These are phyloP conservation scores for Arthrinium puccinioides DNA, from an alignment of 2,329 filamentous ascomycete genomes.

Conservation along the genomic window DNA sequence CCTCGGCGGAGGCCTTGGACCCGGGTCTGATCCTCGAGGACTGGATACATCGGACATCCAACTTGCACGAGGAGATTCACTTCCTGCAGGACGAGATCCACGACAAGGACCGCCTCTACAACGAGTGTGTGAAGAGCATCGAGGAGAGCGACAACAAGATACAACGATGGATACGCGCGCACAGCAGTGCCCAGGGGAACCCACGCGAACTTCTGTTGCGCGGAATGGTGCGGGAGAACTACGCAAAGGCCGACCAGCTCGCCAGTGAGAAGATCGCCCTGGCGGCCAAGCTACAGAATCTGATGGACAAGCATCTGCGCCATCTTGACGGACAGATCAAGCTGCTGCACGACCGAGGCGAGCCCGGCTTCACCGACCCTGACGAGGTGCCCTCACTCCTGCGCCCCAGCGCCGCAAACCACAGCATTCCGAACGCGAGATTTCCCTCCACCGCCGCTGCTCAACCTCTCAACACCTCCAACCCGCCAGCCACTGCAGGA, in stretches of 20 bases:
- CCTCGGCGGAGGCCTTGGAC: slow-evolving; percentile 50
- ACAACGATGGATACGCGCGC: slow-evolving; percentile 73
- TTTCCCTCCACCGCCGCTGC: slow-evolving; percentile 21
- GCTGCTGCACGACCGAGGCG: slow-evolving; percentile 50
- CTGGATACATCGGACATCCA: slow-evolving; percentile 68
- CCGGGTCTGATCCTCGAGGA: slow-evolving; percentile 69
- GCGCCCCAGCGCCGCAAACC: slow-evolving; percentile 49
- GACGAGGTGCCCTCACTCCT: slow-evolving; percentile 57
- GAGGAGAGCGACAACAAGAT: slow-evolving; percentile 66
- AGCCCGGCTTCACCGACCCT: slow-evolving; percentile 54
- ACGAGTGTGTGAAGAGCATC: slow-evolving; percentile 62
- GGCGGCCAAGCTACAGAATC: slow-evolving; percentile 53
- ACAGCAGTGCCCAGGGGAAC: slow-evolving; percentile 66
- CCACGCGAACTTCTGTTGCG: slow-evolving; percentile 67
- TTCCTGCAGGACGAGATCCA: slow-evolving; percentile 79
- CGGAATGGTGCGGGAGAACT: slow-evolving; percentile 61
- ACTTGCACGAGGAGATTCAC: slow-evolving; percentile 73
- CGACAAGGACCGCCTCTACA: slow-evolving; percentile 68
- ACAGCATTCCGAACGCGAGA: slow-evolving; percentile 36
- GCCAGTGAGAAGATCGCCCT: slow-evolving; percentile 70
- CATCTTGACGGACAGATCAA: slow-evolving; percentile 59
- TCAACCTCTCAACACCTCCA: slow-evolving; percentile 27
- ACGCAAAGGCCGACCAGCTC: slow-evolving; percentile 59
- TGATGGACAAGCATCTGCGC: slow-evolving; percentile 56
- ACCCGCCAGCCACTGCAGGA: slow-evolving; percentile 17